phyloP scores from a whole-genome alignment of 2,329 filamentous ascomycete genomes.

The Plenodomus lindquistii region DNA sequence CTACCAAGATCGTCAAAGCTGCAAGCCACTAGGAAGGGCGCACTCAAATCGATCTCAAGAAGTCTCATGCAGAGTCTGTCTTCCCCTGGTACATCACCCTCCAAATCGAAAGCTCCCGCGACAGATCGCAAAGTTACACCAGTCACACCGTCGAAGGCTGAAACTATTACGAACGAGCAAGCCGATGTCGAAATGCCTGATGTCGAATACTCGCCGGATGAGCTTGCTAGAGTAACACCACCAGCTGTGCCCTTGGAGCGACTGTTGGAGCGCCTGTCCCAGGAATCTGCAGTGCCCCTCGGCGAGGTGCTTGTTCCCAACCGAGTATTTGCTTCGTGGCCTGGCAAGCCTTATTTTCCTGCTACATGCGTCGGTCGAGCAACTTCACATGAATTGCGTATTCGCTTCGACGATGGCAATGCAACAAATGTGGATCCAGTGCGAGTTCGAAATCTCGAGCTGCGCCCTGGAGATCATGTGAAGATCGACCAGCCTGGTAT shows the following conservation, averaged over 20 bases:
- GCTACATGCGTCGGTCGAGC: constrained; percentile 60
- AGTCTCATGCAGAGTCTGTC: constrained; percentile 24
- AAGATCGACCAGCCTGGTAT: constrained; percentile 52
- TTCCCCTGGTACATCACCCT: constrained; percentile 21
- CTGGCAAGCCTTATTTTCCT: constrained; percentile 61
- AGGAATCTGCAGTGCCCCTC: constrained; percentile 18
- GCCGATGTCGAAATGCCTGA: constrained; percentile 28
- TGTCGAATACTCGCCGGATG: constrained; percentile 16
- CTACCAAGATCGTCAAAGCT: constrained; percentile 17
- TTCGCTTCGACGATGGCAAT: constrained; percentile 55
- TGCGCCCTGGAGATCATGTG: constrained; percentile 50
- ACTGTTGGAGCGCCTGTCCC: constrained; percentile 4
- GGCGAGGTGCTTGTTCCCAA: constrained; percentile 49
- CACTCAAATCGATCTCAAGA: constrained; percentile 34
- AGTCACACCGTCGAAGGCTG: constrained; percentile 13
- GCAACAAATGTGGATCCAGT: constrained; percentile 45
- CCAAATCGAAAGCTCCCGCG: constrained; percentile 6
- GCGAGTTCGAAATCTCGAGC: constrained; percentile 48
- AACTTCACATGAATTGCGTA: constrained; percentile 47
- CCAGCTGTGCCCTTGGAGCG: constrained; percentile 9
- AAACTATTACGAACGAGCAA: neutral
- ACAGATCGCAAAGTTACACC: constrained; percentile 11
- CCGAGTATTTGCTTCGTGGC: constrained; percentile 63
- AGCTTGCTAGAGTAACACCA: constrained; percentile 23
- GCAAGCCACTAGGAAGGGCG: constrained; percentile 26